Percentiles rank a stretch among this genome's conserved stretches.
phyloP scores from a whole-genome alignment of 192 early-diverging fungal species.

The Coemansia reversa region DNA sequence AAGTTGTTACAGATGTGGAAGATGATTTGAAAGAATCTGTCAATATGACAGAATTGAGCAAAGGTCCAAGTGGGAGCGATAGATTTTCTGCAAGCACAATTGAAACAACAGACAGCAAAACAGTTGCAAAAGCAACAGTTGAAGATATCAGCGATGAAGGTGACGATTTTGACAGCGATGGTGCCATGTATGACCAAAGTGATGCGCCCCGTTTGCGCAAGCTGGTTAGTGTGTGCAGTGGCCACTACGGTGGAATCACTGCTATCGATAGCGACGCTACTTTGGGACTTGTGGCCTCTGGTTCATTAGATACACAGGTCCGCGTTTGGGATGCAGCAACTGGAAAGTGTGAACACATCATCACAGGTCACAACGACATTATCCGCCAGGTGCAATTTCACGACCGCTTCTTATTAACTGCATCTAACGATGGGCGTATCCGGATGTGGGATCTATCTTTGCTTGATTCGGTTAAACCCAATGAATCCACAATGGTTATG shows the following conservation, averaged over 20 bases:
- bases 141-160: constrained; percentile 31
- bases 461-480: constrained; percentile 58
- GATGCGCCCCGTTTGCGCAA: constrained; percentile 40
- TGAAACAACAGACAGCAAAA: not conserved
- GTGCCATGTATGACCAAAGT: constrained; percentile 17
- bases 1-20: not conserved
- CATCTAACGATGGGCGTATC: constrained; percentile 64
- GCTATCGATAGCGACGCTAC: constrained; percentile 61
- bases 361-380: constrained; percentile 38
- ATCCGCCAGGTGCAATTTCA: constrained; percentile 44
- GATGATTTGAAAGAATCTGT: not conserved
- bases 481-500: constrained; percentile 49
- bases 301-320: constrained; percentile 68
- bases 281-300: constrained; percentile 59
- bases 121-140: not conserved
- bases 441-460: constrained; percentile 68
- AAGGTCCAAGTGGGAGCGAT: too few relatives aligned
- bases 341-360: constrained; percentile 41
- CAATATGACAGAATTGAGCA: not conserved
- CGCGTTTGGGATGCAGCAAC: constrained; percentile 61
- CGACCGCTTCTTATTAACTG: constrained; percentile 57
- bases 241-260: constrained; percentile 63
- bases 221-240: constrained; percentile 36
- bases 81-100: not conserved
- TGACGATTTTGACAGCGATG: constrained; percentile 4